Percentiles rank a stretch among this genome's conserved stretches.
phyloP scores from a whole-genome alignment of 2,329 filamentous ascomycete species.

The Esteya vermicola region DNA sequence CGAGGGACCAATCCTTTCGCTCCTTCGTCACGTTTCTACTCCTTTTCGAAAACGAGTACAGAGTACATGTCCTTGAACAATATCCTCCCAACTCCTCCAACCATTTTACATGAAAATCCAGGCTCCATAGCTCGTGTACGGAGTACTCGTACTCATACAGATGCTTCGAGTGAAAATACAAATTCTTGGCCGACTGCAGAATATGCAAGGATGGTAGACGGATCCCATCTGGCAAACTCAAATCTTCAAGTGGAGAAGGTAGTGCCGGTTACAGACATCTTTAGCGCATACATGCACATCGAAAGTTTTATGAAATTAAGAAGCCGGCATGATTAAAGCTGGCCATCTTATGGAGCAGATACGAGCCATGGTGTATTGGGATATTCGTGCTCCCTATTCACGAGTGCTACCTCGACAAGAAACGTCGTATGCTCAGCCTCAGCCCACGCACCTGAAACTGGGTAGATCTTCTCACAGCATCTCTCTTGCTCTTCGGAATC shows the following conservation, averaged over 20 bases:
- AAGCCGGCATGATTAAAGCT: no score
- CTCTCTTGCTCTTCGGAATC: neutral
- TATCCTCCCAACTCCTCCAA: neutral
- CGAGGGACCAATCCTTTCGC: neutral
- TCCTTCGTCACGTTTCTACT: neutral
- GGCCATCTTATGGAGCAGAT: no score
- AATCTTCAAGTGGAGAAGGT: no score
- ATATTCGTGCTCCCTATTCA: neutral
- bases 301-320: no score
- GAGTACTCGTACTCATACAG: no score
- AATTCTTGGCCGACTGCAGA: no score
- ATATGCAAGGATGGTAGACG: no score
- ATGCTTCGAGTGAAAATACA: no score
- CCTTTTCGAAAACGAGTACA: neutral
- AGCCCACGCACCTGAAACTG: slow-evolving; percentile 2
- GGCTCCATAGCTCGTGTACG: neutral
- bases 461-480: slow-evolving; percentile 1
- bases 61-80: neutral
- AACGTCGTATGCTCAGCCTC: neutral
- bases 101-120: neutral
- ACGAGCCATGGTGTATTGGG: no score
- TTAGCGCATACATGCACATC: no score
- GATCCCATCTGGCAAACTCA: no score
- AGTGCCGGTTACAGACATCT: no score
- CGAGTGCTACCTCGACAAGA: neutral